These are phyloP conservation scores for Aureobasidium mangrovei DNA, from an alignment of 2,329 filamentous ascomycete species.

Conservation along the genomic window DNA sequence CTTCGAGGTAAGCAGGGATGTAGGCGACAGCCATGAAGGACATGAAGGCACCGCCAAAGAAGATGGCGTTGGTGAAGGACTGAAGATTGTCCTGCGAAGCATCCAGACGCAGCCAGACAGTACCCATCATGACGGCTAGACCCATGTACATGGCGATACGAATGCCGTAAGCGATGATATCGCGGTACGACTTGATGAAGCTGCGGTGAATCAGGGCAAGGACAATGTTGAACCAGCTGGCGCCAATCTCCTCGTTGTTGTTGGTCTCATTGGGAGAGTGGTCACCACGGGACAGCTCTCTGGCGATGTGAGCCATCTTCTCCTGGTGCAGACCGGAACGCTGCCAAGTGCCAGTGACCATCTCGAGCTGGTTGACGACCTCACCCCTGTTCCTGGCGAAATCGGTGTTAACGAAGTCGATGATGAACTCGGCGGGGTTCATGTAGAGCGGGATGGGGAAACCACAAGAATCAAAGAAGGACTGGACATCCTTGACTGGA, in stretches of 20 bases:
- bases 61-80: constrained; percentile 72
- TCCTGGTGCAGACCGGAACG: constrained; percentile 9
- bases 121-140: constrained; percentile 80
- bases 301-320: constrained; percentile 27
- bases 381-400: constrained; percentile 49
- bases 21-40: constrained; percentile 60
- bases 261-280: constrained; percentile 5
- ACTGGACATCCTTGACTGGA: constrained; percentile 45
- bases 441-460: constrained; percentile 57
- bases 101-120: constrained; percentile 68
- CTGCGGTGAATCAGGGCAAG: constrained; percentile 64
- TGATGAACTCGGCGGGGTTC: constrained; percentile 72
- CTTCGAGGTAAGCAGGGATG: constrained; percentile 74
- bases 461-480: constrained; percentile 56
- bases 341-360: constrained; percentile 49
- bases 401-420: constrained; percentile 71
- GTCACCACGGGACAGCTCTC: constrained; percentile 26
- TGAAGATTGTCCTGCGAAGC: constrained; percentile 65
- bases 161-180: constrained; percentile 76
- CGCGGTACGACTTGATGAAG: constrained; percentile 76
- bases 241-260: constrained; percentile 20
- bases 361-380: constrained; percentile 41
- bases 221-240: constrained; percentile 44
- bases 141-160: constrained; percentile 73
- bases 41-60: constrained; percentile 46